These are phyloP conservation scores for Ceratocystiopsis brevicomis DNA, from an alignment of 2,329 filamentous ascomycete species.

Conservation along the genomic window DNA sequence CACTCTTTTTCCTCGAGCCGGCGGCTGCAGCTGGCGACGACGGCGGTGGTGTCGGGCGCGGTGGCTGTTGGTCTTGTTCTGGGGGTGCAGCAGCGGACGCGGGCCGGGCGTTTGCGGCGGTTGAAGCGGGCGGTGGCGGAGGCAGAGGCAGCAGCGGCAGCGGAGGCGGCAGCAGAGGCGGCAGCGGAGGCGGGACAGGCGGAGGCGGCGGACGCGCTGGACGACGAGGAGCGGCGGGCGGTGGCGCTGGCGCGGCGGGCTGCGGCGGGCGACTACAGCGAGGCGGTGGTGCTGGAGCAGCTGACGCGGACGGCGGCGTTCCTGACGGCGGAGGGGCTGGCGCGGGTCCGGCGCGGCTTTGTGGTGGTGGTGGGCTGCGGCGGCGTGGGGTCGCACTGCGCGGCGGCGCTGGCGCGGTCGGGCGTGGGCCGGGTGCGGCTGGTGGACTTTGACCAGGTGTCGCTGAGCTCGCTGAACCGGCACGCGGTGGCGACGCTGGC, in stretches of 20 bases:
- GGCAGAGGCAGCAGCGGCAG: slow-evolving; percentile 8
- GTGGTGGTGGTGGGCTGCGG: slow-evolving; percentile 84
- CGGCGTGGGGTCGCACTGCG: slow-evolving; percentile 84
- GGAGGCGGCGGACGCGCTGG: slow-evolving; percentile 30
- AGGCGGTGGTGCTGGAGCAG: slow-evolving; percentile 83
- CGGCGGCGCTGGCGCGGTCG: slow-evolving; percentile 68
- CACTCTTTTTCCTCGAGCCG: slow-evolving; percentile 23
- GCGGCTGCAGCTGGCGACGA: slow-evolving; percentile 46
- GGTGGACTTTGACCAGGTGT: slow-evolving; percentile 95
- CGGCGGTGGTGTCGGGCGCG: slow-evolving; percentile 46
- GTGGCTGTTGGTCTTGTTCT: slow-evolving; percentile 41
- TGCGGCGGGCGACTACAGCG: slow-evolving; percentile 44
- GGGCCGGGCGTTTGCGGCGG: slow-evolving; percentile 32
- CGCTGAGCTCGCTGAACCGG: slow-evolving; percentile 81
- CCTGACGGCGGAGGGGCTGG: slow-evolving; percentile 61
- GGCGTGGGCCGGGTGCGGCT: slow-evolving; percentile 76
- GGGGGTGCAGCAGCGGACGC: slow-evolving; percentile 40
- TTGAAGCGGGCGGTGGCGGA: slow-evolving; percentile 38
- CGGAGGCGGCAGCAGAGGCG: slow-evolving; percentile 1
- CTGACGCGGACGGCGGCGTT: slow-evolving; percentile 86
- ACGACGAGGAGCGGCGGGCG: slow-evolving; percentile 43
- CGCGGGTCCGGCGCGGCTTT: slow-evolving; percentile 61
- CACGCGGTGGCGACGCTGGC: slow-evolving; percentile 87
- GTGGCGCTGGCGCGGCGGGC: slow-evolving; percentile 39
- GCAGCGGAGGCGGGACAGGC: slow-evolving; percentile 10